Percentiles rank a stretch among this genome's conserved stretches.
Evolutionary conservation across 2,329 filamentous ascomycete species (phyloP).

Genomic region (Pochonia chlamydosporia): DNA sequence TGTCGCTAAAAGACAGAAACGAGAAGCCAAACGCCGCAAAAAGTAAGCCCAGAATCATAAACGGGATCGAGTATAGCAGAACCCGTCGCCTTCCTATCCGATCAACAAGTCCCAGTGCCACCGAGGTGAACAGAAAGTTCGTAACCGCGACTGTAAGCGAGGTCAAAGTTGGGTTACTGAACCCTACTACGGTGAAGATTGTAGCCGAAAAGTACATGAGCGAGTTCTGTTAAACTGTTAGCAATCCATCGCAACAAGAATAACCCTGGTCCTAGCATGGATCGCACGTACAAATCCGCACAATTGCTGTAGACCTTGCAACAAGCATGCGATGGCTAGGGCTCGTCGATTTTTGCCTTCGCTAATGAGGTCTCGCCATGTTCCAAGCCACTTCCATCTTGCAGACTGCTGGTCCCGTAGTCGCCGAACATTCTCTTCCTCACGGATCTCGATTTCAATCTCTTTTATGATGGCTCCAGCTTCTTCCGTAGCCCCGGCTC

Average conservation of each 20-base stretch:
- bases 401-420: constrained; percentile 23
- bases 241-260: not conserved
- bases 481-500: constrained; percentile 34
- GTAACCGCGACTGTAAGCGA: constrained; percentile 76
- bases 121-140: constrained; percentile 74
- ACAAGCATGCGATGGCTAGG: constrained; percentile 74
- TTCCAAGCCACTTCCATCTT: constrained; percentile 34
- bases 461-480: constrained; percentile 58
- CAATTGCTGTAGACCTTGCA: constrained; percentile 84
- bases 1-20: constrained; percentile 44
- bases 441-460: constrained; percentile 69
- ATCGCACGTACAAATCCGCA: constrained; percentile 66
- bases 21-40: constrained; percentile 69
- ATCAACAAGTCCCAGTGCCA: constrained; percentile 72
- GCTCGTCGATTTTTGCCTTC: constrained; percentile 66
- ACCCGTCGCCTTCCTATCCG: constrained; percentile 73
- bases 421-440: constrained; percentile 53
- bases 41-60: constrained; percentile 72
- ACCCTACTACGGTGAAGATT: constrained; percentile 72
- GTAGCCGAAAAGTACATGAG: constrained; percentile 90
- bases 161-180: constrained; percentile 71
- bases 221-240: constrained; percentile 54
- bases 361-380: constrained; percentile 47
- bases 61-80: constrained; percentile 73
- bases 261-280: no score